Percentiles rank a stretch among this genome's conserved stretches.
Conservation (phyloP, 208 protist species). For the Trypanosoma caninum region DNA sequence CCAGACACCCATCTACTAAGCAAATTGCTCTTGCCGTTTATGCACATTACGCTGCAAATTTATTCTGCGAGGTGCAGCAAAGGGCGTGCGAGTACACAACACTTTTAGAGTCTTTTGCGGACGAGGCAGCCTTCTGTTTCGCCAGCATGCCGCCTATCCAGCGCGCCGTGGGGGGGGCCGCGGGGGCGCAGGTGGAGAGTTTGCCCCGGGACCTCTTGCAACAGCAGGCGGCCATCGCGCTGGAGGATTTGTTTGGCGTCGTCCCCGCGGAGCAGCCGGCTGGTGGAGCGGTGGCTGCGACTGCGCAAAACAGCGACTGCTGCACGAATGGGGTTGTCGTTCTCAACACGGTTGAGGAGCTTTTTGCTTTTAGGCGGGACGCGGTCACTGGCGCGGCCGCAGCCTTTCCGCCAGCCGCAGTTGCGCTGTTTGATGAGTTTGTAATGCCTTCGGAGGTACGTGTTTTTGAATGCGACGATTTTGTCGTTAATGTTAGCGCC, state of each 20-base stretch:
- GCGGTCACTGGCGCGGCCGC: background rate
- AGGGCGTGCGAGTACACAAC: conserved; percentile 90
- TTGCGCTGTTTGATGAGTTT: background rate
- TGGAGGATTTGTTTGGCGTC: conserved; percentile 76
- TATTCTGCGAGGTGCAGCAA: conserved; percentile 94
- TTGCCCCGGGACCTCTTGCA: conserved; percentile 44
- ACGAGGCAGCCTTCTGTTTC: conserved; percentile 73
- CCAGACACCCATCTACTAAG: conserved; percentile 61
- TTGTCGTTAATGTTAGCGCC: conserved; percentile 37
- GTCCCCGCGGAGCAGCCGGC: background rate
- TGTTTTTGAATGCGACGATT: conserved; percentile 56
- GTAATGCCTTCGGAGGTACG: conserved; percentile 10
- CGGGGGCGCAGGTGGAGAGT: conserved; percentile 52
- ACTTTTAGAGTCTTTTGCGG: conserved; percentile 70
- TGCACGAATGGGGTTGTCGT: background rate
- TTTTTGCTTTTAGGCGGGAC: conserved; percentile 8
- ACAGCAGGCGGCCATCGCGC: conserved; percentile 41
- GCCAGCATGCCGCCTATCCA: conserved; percentile 78
- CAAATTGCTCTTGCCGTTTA: conserved; percentile 47
- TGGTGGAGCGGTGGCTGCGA: background rate
- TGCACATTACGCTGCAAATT: conserved; percentile 52
- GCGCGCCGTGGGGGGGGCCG: conserved; percentile 21
- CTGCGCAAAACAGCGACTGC: background rate
- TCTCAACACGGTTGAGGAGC: conserved; percentile 30
- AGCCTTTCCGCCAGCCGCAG: background rate